Base-by-base conservation (phyloP, 2,329 filamentous ascomycete genomes). In the Ophiostoma sp. region DNA sequence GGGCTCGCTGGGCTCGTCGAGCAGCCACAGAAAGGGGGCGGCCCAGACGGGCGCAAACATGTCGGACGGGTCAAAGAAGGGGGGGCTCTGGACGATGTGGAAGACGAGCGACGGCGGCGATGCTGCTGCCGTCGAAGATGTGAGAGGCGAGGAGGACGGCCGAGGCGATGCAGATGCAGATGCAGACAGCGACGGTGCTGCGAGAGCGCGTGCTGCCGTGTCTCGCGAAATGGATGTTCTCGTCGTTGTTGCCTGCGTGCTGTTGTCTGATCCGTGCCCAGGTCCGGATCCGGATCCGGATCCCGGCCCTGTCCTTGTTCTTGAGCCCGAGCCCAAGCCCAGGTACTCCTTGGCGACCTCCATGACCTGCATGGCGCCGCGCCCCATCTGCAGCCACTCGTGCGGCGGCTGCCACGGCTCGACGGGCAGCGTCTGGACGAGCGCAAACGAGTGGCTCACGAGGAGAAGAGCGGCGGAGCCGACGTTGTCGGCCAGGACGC, bases 341-440 rank as follows among this genome's bases (percentile, higher is more conserved):
- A 60, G 60, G 38, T 9, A 41, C 4, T 44, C 60, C 16, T 63
- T 42, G 14, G 60, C 77, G 58, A 73, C 75, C 3, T 69, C 70
- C 66, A 78, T 75, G 64, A 79, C 75, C 67, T 74, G 70, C 0
- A 76, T 76, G 1, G 77, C 76, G 18, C 77, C 77, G 11, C 74
- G 75, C 4, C 73, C 74, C 66, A 75, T 72, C 64, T 73, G 71
- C 44, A 75, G 66, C 72, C 73, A 79, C 68, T 78, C 76, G n/a
- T 76, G 64, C 16, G 77, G 78, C 44, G 78, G 77, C 70, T 78
- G 75, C 78, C 78, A 79, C 2, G 76, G 77, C 63, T 76, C 74
- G 40, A 74, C 66, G 18, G 75, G 73, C 58, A 78, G 69, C 11
- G 77, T 79, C 74, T 79, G 78, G 16, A 79, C 77, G 7, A 78